phyloP scores from a whole-genome alignment of 495 filamentous ascomycete genomes.

The Achaetomiella virescens region DNA sequence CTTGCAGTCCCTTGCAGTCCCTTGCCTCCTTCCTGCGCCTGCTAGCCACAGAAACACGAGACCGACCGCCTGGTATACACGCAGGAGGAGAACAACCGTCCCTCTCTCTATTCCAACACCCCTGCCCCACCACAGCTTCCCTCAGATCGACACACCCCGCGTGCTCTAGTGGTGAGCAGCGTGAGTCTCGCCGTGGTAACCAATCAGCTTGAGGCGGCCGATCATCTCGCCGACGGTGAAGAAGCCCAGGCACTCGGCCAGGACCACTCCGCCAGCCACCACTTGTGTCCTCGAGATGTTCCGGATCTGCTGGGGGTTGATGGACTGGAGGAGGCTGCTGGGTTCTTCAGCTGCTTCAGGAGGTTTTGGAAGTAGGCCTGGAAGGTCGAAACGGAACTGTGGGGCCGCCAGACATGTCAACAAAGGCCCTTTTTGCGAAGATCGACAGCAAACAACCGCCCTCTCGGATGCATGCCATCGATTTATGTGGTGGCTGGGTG shows the following conservation, averaged over 20 bases:
- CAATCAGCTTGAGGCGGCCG: conserved; percentile 85
- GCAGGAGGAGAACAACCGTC: not conserved
- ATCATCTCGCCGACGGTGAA: conserved; percentile 98
- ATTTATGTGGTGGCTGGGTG: not conserved
- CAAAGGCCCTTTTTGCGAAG: conserved; percentile 1
- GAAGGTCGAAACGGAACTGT: conserved; percentile 70
- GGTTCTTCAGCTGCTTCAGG: conserved; percentile 62
- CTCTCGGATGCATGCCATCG: not conserved
- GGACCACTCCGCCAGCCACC: conserved; percentile 63
- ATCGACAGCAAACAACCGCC: not conserved
- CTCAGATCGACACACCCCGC: not conserved
- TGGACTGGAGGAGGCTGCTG: conserved; percentile 30
- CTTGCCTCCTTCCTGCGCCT: not conserved
- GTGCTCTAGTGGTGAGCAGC: conserved; percentile 53
- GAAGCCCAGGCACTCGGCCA: conserved; percentile 87
- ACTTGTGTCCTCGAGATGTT: conserved; percentile 64
- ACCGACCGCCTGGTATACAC: not conserved
- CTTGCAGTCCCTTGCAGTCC: not conserved
- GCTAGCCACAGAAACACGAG: conserved; percentile 3
- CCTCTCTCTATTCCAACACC: conserved; percentile 4
- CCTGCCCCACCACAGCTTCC: not conserved
- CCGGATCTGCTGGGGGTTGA: conserved; percentile 56
- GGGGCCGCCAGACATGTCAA: conserved; percentile 22
- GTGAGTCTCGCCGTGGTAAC: conserved; percentile 67
- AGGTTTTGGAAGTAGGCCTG: conserved; percentile 78